Conservation (phyloP, 805 yeast species). For the Metschnikowia similis region DNA sequence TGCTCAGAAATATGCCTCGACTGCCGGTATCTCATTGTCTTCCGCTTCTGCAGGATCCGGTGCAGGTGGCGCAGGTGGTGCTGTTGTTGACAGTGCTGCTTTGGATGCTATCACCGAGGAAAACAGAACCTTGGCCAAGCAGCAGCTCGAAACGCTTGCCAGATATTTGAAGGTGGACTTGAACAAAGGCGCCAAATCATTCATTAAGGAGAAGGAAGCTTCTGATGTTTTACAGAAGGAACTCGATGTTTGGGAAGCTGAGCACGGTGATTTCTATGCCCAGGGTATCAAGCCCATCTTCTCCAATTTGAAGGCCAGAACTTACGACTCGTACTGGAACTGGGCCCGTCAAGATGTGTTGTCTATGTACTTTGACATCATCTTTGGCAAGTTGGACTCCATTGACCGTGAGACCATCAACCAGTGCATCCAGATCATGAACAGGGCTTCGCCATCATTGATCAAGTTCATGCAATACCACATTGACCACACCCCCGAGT, state of each 20-base stretch:
- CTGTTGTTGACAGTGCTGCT: slow-evolving; percentile 92
- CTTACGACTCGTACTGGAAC: slow-evolving; percentile 97
- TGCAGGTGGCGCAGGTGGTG: slow-evolving; percentile 68
- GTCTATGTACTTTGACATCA: slow-evolving; percentile 90
- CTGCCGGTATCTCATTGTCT: slow-evolving; percentile 72
- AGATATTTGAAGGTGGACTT: slow-evolving; percentile 91
- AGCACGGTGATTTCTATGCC: slow-evolving; percentile 88
- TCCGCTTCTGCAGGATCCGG: slow-evolving; percentile 57
- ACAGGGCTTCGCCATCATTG: slow-evolving; percentile 89
- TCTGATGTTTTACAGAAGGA: slow-evolving; percentile 79
- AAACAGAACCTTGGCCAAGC: slow-evolving; percentile 64
- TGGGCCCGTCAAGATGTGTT: slow-evolving; percentile 99
- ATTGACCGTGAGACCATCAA: slow-evolving; percentile 95
- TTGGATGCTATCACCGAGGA: slow-evolving; percentile 76
- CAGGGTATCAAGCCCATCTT: slow-evolving; percentile 87
- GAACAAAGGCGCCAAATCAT: slow-evolving; percentile 84
- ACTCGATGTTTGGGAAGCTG: slow-evolving; percentile 82
- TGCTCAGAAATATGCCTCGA: slow-evolving; percentile 81
- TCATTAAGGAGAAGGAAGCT: slow-evolving; percentile 79
- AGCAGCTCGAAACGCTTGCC: slow-evolving; percentile 86
- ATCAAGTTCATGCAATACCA: slow-evolving; percentile 94
- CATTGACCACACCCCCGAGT: slow-evolving; percentile 75
- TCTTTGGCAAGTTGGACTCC: slow-evolving; percentile 85
- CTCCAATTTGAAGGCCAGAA: slow-evolving; percentile 89
- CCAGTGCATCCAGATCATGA: slow-evolving; percentile 96